A percentile compares a stretch with the other conserved stretches of the same genome.
Evolutionary conservation across 768 basidiomycete genomes (phyloP).

Genomic region (Amanita muscaria): DNA sequence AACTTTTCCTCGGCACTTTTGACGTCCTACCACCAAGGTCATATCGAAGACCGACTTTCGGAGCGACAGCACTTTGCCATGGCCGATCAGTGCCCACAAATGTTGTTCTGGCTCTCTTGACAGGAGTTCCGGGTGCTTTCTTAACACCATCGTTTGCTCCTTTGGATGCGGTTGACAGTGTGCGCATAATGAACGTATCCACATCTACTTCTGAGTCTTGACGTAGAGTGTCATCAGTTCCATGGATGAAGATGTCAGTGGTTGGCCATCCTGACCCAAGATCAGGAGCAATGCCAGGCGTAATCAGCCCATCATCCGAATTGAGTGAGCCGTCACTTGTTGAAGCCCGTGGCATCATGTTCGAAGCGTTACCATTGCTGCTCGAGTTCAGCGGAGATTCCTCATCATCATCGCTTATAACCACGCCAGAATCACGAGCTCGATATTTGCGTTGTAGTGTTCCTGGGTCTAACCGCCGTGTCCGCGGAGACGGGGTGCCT

Average conservation of each 20-base stretch:
- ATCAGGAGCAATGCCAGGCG: conserved; percentile 52
- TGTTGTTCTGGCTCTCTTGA: conserved; percentile 63
- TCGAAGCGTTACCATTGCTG: conserved; percentile 17
- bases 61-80: conserved; percentile 75
- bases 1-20: conserved; percentile 57
- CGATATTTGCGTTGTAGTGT: conserved; percentile 60
- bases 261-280: conserved; percentile 55
- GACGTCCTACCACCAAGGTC: conserved; percentile 38
- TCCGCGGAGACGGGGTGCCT: conserved; percentile 48
- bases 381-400: conserved; percentile 16
- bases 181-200: conserved; percentile 66
- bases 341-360: conserved; percentile 46
- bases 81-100: conserved; percentile 51
- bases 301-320: conserved; percentile 63
- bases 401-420: conserved; percentile 53
- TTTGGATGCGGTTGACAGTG: conserved; percentile 52
- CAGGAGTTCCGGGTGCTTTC: conserved; percentile 71
- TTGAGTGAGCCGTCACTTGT: conserved; percentile 54
- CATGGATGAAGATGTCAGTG: conserved; percentile 30
- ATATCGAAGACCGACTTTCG: conserved; percentile 50
- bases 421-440: conserved; percentile 60
- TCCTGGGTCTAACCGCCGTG: conserved; percentile 24
- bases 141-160: conserved; percentile 38
- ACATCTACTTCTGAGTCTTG: conserved; percentile 26
- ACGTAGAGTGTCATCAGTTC: conserved; percentile 27